Evolutionary conservation across 2,329 filamentous ascomycete genomes (phyloP).

Genomic region (Ascochyta lentis): DNA sequence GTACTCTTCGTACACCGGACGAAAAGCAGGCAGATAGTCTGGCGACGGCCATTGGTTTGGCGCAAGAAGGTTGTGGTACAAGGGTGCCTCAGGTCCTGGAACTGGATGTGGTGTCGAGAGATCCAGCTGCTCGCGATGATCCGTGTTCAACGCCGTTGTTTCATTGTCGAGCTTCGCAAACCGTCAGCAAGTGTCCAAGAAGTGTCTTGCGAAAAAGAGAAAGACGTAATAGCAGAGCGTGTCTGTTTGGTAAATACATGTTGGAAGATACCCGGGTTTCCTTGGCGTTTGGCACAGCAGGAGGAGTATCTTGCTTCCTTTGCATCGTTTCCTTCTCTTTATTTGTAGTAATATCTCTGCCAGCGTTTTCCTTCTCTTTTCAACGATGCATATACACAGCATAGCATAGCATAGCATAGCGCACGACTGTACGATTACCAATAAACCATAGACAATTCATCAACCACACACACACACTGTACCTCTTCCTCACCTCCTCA

Average conservation of each 20-base stretch:
- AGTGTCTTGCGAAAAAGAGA: slow-evolving; percentile 2
- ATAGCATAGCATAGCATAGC: slow-evolving; percentile 5
- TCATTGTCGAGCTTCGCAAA: slow-evolving; percentile 59
- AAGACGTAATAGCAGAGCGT: slow-evolving; percentile 7
- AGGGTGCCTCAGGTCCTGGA: slow-evolving; percentile 67
- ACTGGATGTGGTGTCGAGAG: slow-evolving; percentile 78
- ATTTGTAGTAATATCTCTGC: slow-evolving; percentile 3
- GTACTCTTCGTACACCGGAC: slow-evolving; percentile 73
- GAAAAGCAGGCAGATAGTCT: slow-evolving; percentile 69
- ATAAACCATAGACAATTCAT: neutral
- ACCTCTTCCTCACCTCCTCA: neutral
- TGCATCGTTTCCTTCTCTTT: neutral
- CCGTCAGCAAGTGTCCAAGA: slow-evolving; percentile 31
- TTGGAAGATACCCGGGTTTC: slow-evolving; percentile 13
- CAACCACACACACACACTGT: too few relatives aligned
- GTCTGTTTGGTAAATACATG: slow-evolving; percentile 5
- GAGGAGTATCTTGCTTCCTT: neutral
- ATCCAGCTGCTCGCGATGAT: slow-evolving; percentile 88
- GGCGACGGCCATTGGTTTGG: slow-evolving; percentile 79
- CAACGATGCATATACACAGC: slow-evolving; percentile 2
- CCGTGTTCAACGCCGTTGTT: slow-evolving; percentile 74
- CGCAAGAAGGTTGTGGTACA: slow-evolving; percentile 77
- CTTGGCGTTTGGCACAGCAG: neutral
- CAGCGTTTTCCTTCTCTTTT: neutral
- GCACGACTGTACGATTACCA: slow-evolving; percentile 12